These are phyloP conservation scores for Torulaspora indica DNA, from an alignment of 805 yeast species.

Conservation along the genomic window DNA sequence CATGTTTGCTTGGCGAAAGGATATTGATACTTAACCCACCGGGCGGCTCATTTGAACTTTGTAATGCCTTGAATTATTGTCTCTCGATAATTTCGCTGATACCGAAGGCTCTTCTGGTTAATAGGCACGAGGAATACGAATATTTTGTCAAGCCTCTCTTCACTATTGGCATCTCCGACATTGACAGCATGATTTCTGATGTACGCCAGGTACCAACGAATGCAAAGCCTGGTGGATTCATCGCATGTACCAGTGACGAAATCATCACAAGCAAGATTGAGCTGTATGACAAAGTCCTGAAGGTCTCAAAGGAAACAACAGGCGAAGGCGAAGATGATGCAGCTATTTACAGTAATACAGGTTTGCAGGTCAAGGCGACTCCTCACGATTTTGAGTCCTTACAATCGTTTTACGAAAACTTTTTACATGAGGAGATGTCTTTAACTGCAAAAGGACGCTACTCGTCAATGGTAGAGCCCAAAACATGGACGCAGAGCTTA, in stretches of 20 bases:
- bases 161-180: slow-evolving; percentile 25
- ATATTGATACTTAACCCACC: slow-evolving; percentile 28
- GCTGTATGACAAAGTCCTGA: slow-evolving; percentile 27
- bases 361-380: slow-evolving; percentile 24
- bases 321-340: slow-evolving; percentile 8
- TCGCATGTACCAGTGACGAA: slow-evolving; percentile 35
- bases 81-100: slow-evolving; percentile 22
- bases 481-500: slow-evolving; percentile 32
- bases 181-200: slow-evolving; percentile 18
- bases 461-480: slow-evolving; percentile 21
- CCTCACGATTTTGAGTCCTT: slow-evolving; percentile 27
- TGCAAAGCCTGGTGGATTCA: slow-evolving; percentile 15
- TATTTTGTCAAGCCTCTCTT: slow-evolving; percentile 19
- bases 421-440: slow-evolving; percentile 21
- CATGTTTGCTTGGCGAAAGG: slow-evolving; percentile 27
- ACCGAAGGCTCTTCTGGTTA: slow-evolving; percentile 10
- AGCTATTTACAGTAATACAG: slow-evolving; percentile 17
- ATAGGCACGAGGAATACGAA: slow-evolving; percentile 9
- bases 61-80: slow-evolving; percentile 30
- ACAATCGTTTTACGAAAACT: slow-evolving; percentile 7
- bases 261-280: slow-evolving; percentile 25
- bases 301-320: slow-evolving; percentile 14
- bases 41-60: slow-evolving; percentile 28
- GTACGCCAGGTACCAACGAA: slow-evolving; percentile 11
- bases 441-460: slow-evolving; percentile 7